Base-by-base conservation (phyloP, 2,329 filamentous ascomycete species). In the Diaporthe capsici region DNA sequence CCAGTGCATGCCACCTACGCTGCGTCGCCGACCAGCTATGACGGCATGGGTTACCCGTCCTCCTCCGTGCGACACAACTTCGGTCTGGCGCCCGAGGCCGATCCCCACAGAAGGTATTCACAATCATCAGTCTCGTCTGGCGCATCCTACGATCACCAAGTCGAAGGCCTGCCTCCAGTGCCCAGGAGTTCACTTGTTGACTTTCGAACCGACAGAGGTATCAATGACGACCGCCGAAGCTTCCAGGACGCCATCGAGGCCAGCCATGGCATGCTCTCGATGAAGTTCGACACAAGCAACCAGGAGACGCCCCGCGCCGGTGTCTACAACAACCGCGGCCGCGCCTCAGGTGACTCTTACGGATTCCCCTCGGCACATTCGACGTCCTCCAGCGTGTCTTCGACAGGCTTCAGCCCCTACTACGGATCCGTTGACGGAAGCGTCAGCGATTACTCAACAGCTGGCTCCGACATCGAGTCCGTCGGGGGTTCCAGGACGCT, bases 201-300 rank as follows among this genome's bases (percentile, higher is more conserved):
- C 90, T 88, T 89, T 84, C 85, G 86, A 81, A 39, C 65, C 67
- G 70, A 78, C 79, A 82, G 81, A 79, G 76, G 75, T 75, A 55
- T 76, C 58, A 77, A 75, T 85, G 83, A 90, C 85, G 87, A 91
- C 86, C 82, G 92, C 88, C 84, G 93, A 80, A 93, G 92, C 80
- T 97, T 96, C 83, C 94, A 93, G 79, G 96, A 98, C 82, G 95
- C 95, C 39, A 92, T 98, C 74, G 96, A 98, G 83, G 96, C 96
- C 34, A 96, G 95, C 83, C 94, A 97, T 77, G 95, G 95, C 80
- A 98, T 98, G 94, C 90, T 98, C 37, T 95, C 95, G 51, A 94
- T 98, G 90, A 98, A 75, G 51, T 77, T 77, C 71, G 76, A 77
- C 76, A 76, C 76, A 2, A 71, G 73, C 65, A 77, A 95, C 89